Percentiles rank a stretch among this genome's conserved stretches.
These are phyloP conservation scores for Farysia itapuensis DNA, from an alignment of 1,284 basidiomycete species.

Conservation along the genomic window DNA sequence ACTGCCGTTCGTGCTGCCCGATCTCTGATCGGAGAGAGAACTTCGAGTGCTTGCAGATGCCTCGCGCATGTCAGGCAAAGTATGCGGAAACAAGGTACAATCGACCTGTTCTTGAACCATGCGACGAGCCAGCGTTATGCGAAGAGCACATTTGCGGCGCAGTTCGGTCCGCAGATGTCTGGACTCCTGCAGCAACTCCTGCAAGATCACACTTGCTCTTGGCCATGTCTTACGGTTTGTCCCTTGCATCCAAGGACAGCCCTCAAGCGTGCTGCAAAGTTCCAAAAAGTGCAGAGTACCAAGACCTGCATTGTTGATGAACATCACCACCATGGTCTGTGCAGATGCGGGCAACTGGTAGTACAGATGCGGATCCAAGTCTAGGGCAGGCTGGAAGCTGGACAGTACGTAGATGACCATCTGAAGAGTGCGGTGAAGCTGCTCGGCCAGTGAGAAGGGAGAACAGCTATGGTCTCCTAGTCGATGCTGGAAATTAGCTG, in stretches of 20 bases:
- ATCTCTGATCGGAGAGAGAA: background rate
- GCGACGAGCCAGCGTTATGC: conserved; percentile 8
- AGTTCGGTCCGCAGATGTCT: conserved; percentile 11
- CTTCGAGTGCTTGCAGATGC: background rate
- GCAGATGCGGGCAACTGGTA: conserved; percentile 21
- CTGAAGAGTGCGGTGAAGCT: conserved; percentile 16
- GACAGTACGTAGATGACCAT: conserved; percentile 19
- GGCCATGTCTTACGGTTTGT: conserved; percentile 21
- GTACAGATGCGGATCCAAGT: conserved; percentile 12
- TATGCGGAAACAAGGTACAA: conserved; percentile 11
- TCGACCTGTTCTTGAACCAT: conserved; percentile 21
- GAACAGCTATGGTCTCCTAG: conserved; percentile 10
- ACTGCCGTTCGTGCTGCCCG: background rate
- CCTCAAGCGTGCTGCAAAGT: conserved; percentile 26
- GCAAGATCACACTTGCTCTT: conserved; percentile 16
- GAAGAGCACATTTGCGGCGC: conserved; percentile 22
- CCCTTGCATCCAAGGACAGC: conserved; percentile 20
- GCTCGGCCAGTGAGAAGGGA: conserved; percentile 4
- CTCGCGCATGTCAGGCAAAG: conserved; percentile 4
- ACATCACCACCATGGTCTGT: conserved; percentile 17
- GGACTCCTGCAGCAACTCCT: conserved; percentile 8
- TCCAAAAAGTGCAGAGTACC: conserved; percentile 27
- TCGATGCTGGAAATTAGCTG: conserved; percentile 13
- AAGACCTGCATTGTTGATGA: conserved; percentile 16
- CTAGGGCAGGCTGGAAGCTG: conserved; percentile 15